These are phyloP conservation scores for Scleroderma bovista DNA, from an alignment of 768 basidiomycete species.

Conservation along the genomic window DNA sequence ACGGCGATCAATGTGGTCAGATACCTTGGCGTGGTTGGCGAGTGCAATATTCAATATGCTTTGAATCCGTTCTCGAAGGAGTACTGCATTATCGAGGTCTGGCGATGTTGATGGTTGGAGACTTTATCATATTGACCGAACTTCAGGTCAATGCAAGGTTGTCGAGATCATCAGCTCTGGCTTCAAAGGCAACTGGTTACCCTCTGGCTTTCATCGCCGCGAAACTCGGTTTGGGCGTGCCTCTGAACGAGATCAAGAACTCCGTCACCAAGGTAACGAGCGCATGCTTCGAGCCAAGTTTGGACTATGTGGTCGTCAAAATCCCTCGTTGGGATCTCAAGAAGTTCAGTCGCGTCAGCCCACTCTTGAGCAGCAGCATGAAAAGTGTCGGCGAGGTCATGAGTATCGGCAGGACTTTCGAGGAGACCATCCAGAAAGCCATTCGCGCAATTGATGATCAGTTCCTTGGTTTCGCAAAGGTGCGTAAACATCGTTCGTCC, in stretches of 20 bases:
- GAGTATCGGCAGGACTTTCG: slow-evolving; percentile 99
- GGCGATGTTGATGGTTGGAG: slow-evolving; percentile 60
- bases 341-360: slow-evolving; percentile 88
- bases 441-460: slow-evolving; percentile 95
- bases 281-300: slow-evolving; percentile 96
- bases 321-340: slow-evolving; percentile 99
- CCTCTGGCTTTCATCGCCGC: slow-evolving; percentile 99
- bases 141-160: slow-evolving; percentile 49
- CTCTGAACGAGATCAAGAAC: slow-evolving; percentile 95
- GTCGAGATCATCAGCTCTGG: slow-evolving; percentile 77
- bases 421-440: slow-evolving; percentile 98
- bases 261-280: slow-evolving; percentile 99
- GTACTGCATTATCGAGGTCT: slow-evolving; percentile 98
- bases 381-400: slow-evolving; percentile 99
- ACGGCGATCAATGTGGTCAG: slow-evolving; percentile 95
- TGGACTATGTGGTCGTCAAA: slow-evolving; percentile 99
- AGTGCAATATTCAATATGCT: slow-evolving; percentile 98
- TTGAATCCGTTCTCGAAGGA: slow-evolving; percentile 89
- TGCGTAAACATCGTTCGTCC: slow-evolving; percentile 16
- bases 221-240: slow-evolving; percentile 96
- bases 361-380: slow-evolving; percentile 93
- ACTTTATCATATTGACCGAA: neutral
- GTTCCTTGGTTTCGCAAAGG: slow-evolving; percentile 89
- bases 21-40: slow-evolving; percentile 87
- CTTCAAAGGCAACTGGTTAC: slow-evolving; percentile 98